Evolutionary conservation across 768 basidiomycete genomes (phyloP).

Genomic region (Cubamyces sp.): DNA sequence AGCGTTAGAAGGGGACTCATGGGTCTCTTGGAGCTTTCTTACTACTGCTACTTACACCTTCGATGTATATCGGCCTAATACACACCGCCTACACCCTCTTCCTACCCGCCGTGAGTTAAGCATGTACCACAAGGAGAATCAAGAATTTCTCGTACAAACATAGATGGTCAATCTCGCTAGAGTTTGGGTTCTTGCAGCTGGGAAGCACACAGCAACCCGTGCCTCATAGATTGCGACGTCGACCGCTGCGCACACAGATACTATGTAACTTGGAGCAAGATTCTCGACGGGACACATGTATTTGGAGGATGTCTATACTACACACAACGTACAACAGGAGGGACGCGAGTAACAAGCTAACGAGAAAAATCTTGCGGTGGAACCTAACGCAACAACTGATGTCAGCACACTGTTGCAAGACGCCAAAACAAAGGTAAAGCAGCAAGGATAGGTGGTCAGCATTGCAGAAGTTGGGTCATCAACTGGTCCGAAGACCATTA

Average conservation of each 20-base stretch:
- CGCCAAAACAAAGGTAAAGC: neutral
- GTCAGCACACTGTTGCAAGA: neutral
- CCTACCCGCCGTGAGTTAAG: no score
- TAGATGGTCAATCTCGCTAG: no score
- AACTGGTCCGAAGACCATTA: constrained; percentile 27
- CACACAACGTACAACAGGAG: neutral
- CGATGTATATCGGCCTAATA: constrained; percentile 18
- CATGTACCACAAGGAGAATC: no score
- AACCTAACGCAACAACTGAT: neutral
- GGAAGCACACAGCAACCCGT: no score
- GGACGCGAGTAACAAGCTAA: neutral
- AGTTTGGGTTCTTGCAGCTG: no score
- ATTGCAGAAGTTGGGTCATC: constrained; percentile 31
- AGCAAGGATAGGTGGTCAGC: constrained; percentile 14
- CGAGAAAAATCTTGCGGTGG: neutral
- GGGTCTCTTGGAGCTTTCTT: neutral
- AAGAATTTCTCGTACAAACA: no score
- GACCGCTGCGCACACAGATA: no score
- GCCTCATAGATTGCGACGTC: no score
- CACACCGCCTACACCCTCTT: constrained; percentile 1
- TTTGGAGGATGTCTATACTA: no score
- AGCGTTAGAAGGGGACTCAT: constrained; percentile 57
- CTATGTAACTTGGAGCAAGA: no score
- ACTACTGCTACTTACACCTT: constrained; percentile 12
- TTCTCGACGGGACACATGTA: no score